A percentile compares a stretch with the other conserved stretches of the same genome.
Conservation (phyloP, 805 yeast genomes). For the Starmerella floris region DNA sequence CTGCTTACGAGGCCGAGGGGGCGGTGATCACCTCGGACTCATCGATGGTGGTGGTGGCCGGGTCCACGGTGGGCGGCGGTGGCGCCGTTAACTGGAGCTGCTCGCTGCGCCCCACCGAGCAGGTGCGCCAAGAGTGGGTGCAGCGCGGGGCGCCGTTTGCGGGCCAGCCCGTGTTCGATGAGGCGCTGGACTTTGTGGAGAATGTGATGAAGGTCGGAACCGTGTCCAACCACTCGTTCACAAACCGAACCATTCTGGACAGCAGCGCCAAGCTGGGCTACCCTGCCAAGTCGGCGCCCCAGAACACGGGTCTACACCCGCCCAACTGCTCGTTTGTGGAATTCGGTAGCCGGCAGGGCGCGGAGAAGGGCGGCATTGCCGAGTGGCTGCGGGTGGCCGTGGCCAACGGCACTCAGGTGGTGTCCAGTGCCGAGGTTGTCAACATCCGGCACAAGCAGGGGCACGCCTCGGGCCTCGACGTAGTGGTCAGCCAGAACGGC, state of each 20-base stretch:
- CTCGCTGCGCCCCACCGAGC: constrained; percentile 36
- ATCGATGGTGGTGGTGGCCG: constrained; percentile 34
- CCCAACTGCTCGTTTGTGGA: constrained; percentile 39
- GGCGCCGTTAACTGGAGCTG: constrained; percentile 49
- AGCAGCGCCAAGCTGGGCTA: constrained; percentile 38
- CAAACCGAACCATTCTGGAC: constrained; percentile 34
- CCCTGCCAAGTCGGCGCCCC: constrained; percentile 31
- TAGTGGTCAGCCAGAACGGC: constrained; percentile 24
- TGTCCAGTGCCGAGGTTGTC: constrained; percentile 35
- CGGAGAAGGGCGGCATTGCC: constrained; percentile 36
- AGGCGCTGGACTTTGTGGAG: constrained; percentile 36
- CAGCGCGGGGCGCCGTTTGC: constrained; percentile 36
- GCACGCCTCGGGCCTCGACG: constrained; percentile 35
- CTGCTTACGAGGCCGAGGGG: constrained; percentile 34
- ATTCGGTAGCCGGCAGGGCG: constrained; percentile 38
- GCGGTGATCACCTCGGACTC: constrained; percentile 28
- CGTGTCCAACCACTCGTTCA: constrained; percentile 33
- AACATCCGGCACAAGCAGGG: constrained; percentile 32
- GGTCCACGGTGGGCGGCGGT: constrained; percentile 46
- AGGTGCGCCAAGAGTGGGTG: constrained; percentile 41
- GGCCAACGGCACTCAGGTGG: constrained; percentile 34
- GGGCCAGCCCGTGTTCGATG: constrained; percentile 33
- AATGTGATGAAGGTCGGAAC: constrained; percentile 37
- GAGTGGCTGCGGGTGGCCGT: constrained; percentile 41
- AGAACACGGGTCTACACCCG: constrained; percentile 33